Conservation (phyloP, 768 basidiomycete species). For the Suillus sp. region DNA sequence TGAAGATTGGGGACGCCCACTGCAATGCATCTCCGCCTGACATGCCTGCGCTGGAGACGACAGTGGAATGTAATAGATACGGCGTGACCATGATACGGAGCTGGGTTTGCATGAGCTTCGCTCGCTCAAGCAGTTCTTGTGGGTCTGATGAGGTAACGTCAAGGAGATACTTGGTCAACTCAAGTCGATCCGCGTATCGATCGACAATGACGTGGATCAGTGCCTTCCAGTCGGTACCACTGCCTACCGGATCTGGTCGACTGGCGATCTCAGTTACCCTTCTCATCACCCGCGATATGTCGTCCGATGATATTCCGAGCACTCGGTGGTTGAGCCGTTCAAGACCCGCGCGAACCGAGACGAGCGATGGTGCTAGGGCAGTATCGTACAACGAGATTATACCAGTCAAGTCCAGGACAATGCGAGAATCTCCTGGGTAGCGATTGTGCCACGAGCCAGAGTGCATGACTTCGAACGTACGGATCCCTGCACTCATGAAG, state of each 20-base stretch:
- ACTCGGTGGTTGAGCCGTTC: conserved; percentile 24
- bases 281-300: conserved; percentile 11
- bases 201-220: conserved; percentile 40
- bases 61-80: conserved; percentile 21
- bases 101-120: conserved; percentile 18
- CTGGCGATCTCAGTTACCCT: conserved; percentile 12
- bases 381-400: conserved; percentile 48
- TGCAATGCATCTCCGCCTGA: conserved; percentile 5
- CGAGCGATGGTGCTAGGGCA: conserved; percentile 34
- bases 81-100: conserved; percentile 23
- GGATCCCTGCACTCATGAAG: not conserved
- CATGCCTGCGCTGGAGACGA: conserved; percentile 6
- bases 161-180: conserved; percentile 41
- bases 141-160: conserved; percentile 21
- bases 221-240: conserved; percentile 45
- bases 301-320: conserved; percentile 16
- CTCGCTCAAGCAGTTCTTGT: conserved; percentile 12
- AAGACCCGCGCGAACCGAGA: conserved; percentile 16
- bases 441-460: conserved; percentile 44
- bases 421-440: conserved; percentile 46
- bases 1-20: conserved; percentile 16
- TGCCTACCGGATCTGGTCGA: conserved; percentile 18
- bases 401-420: conserved; percentile 44
- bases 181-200: conserved; percentile 44
- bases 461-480: conserved; percentile 27